These are phyloP conservation scores for Lachnellula subtilissima DNA, from an alignment of 2,329 filamentous ascomycete genomes.

Conservation along the genomic window DNA sequence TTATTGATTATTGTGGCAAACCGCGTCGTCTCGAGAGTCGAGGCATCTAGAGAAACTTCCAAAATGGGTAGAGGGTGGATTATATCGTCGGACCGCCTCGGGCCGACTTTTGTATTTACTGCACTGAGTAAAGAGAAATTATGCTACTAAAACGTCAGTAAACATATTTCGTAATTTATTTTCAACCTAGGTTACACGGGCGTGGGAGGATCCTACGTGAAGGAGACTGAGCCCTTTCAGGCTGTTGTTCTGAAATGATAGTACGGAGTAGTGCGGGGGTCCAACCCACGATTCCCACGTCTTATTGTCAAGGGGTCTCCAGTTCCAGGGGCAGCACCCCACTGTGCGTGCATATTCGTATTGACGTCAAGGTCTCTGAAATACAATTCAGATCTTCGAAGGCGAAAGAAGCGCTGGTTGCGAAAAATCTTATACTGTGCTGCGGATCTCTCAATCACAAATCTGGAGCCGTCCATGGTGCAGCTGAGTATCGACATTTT, in stretches of 20 bases:
- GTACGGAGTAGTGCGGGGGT: too few relatives aligned
- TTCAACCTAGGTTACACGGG: background rate
- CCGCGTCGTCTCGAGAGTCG: background rate
- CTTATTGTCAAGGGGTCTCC: background rate
- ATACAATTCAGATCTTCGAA: background rate
- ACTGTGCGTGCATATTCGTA: background rate
- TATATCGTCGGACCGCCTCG: background rate
- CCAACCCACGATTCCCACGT: background rate
- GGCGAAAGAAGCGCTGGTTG: background rate
- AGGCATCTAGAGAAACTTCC: background rate
- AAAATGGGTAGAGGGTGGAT: background rate
- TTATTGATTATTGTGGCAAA: too few relatives aligned
- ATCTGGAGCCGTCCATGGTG: background rate
- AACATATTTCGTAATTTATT: background rate
- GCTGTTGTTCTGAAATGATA: background rate
- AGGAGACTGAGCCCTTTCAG: background rate
- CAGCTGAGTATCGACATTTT: too few relatives aligned
- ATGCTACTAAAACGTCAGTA: too few relatives aligned
- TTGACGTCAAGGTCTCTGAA: background rate
- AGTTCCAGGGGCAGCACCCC: too few relatives aligned
- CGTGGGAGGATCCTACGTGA: background rate
- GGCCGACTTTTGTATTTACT: background rate
- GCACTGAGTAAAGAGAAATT: too few relatives aligned
- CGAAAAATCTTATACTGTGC: background rate
- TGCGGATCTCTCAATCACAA: background rate